Evolutionary conservation across 371 early-diverging fungal species (phyloP).

Genomic region (Nematocida parisii): DNA sequence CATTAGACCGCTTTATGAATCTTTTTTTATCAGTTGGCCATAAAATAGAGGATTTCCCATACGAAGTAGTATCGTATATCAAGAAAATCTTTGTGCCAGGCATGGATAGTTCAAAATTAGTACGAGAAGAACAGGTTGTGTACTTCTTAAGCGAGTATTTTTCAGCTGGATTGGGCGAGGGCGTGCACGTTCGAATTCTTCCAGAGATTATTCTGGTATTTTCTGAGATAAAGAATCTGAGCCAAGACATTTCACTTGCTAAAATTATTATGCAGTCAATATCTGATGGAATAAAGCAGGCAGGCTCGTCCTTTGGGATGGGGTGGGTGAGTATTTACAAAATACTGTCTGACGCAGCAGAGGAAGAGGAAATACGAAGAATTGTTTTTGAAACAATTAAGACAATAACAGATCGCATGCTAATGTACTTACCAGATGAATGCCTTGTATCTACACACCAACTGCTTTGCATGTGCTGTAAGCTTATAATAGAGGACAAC

Average conservation of each 20-base stretch:
- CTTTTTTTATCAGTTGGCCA: conserved; percentile 8
- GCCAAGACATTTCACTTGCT: background rate
- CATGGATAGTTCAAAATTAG: background rate
- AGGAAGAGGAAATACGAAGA: background rate
- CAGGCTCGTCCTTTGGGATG: conserved; percentile 18
- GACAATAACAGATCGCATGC: conserved; percentile 39
- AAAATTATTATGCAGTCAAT: conserved; percentile 12
- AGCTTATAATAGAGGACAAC: conserved; percentile 38
- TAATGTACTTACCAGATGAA: conserved; percentile 23
- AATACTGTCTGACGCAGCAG: conserved; percentile 15
- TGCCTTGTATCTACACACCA: conserved; percentile 1
- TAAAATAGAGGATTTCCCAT: background rate
- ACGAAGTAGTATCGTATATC: conserved; percentile 6
- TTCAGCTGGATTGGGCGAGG: background rate
- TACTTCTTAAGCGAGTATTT: conserved; percentile 41
- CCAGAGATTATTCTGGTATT: conserved; percentile 3
- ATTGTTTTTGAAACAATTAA: conserved; percentile 53
- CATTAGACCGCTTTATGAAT: background rate
- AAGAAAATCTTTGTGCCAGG: background rate
- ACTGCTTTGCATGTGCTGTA: conserved; percentile 51
- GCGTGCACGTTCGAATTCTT: conserved; percentile 18
- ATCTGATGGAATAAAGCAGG: conserved; percentile 28
- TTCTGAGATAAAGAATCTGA: background rate
- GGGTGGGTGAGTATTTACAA: conserved; percentile 32
- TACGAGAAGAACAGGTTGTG: background rate